A percentile compares a stretch with the other conserved stretches of the same genome.
Conservation (phyloP, 164 flowering plant genomes). For the Liriodendron chinense region DNA sequence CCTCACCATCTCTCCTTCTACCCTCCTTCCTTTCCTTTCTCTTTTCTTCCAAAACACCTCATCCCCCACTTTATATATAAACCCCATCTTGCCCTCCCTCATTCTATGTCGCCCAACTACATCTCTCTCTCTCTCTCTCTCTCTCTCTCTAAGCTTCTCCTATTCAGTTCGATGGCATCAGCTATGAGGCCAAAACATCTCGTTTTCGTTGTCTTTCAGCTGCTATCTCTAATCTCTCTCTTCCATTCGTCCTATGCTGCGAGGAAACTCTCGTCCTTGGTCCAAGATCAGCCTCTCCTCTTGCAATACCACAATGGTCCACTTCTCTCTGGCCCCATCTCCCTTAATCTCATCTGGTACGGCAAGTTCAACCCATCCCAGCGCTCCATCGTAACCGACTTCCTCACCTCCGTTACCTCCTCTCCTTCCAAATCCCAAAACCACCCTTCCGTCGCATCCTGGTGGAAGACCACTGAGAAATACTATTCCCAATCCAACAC, state of each 20-base stretch:
- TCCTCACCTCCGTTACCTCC: constrained; percentile 44
- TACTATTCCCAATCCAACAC: constrained; percentile 30
- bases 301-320: constrained; percentile 66
- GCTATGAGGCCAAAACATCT: not conserved
- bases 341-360: constrained; percentile 68
- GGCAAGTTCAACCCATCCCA: constrained; percentile 67
- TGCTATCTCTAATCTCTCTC: not conserved
- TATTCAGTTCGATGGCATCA: not conserved
- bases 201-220: not conserved
- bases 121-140: not conserved
- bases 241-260: not conserved
- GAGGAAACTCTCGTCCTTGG: not conserved
- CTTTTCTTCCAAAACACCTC: not conserved
- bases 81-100: not conserved
- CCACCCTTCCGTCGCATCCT: constrained; percentile 55
- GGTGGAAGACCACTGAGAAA: constrained; percentile 59
- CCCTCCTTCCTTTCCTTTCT: not conserved
- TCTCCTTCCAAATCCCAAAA: not conserved
- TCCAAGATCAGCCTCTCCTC: constrained; percentile 27
- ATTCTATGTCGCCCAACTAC: not conserved
- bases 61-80: not conserved
- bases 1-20: not conserved
- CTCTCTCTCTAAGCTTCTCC: not conserved
- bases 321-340: constrained; percentile 54
- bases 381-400: constrained; percentile 54